Conservation (phyloP, 2,329 filamentous ascomycete genomes). For the Cercospora janseana region DNA sequence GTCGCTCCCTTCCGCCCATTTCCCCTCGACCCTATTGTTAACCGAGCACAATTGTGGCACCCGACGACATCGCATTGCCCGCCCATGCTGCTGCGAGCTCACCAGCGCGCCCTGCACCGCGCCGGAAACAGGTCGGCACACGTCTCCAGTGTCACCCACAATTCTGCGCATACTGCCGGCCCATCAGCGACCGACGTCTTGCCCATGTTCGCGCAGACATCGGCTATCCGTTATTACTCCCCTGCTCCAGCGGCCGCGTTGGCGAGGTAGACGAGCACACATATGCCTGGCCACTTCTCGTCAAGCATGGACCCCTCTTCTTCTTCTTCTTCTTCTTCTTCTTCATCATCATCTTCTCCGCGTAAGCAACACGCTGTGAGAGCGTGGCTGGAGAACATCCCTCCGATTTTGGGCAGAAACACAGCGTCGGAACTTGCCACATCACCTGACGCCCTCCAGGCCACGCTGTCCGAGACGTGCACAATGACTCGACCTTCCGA, state of each 20-base stretch:
- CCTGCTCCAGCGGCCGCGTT: constrained; percentile 6
- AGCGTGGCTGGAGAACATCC: constrained; percentile 16
- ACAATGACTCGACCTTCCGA: constrained; percentile 23
- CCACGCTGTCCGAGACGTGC: constrained; percentile 13
- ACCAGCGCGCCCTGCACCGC: constrained; percentile 19
- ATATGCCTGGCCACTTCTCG: constrained; percentile 5
- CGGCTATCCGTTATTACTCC: constrained; percentile 11
- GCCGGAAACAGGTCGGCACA: constrained; percentile 21
- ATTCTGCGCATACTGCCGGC: constrained; percentile 25
- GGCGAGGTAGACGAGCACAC: constrained; percentile 11
- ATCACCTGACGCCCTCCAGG: constrained; percentile 10
- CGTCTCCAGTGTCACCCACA: constrained; percentile 21
- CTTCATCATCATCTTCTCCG: too few relatives aligned
- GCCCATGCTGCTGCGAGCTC: constrained; percentile 14
- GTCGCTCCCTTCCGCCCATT: neutral
- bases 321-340: constrained; percentile 6
- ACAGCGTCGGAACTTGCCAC: constrained; percentile 1
- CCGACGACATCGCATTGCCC: constrained; percentile 16
- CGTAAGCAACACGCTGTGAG: constrained; percentile 14
- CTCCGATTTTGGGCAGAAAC: constrained; percentile 4
- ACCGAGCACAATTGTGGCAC: constrained; percentile 24
- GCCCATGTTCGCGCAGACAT: constrained; percentile 19
- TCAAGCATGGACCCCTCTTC: constrained; percentile 6
- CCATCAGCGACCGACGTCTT: constrained; percentile 15
- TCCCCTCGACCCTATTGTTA: constrained; percentile 26